Conservation (phyloP, 768 basidiomycete species). For the Hygrocybe coccinea region DNA sequence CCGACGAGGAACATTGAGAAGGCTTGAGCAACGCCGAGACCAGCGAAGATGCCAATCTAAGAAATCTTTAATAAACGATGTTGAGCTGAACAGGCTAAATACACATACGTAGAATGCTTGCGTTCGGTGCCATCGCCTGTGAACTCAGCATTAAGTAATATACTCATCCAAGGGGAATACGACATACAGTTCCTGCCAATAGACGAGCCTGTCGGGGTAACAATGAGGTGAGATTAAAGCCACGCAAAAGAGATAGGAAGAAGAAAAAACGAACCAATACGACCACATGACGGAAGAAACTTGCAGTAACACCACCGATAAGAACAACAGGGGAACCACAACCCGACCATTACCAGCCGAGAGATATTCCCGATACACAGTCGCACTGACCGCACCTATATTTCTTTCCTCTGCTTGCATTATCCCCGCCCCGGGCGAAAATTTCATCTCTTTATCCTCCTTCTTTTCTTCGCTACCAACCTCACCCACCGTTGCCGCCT, state of each 20-base stretch:
- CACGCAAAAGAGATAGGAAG: neutral
- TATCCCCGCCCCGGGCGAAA: conserved; percentile 44
- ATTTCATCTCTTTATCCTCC: conserved; percentile 32
- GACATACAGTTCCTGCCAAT: conserved; percentile 69
- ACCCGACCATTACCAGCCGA: conserved; percentile 62
- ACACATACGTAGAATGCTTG: conserved; percentile 66
- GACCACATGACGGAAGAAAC: conserved; percentile 64
- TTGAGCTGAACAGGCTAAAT: neutral
- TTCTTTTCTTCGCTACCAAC: conserved; percentile 35
- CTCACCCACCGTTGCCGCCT: conserved; percentile 9
- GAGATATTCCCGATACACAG: conserved; percentile 59
- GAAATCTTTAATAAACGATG: neutral
- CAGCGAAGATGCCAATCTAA: conserved; percentile 16
- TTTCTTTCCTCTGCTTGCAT: conserved; percentile 87
- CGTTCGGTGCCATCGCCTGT: conserved; percentile 50
- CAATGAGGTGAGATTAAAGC: conserved; percentile 2
- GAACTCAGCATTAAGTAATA: conserved; percentile 12
- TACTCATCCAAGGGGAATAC: too few relatives aligned
- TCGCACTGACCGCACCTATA: conserved; percentile 58
- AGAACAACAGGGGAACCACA: conserved; percentile 60
- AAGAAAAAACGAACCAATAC: conserved; percentile 52
- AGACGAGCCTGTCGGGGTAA: conserved; percentile 77
- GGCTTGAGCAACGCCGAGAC: conserved; percentile 10
- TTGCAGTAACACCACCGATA: conserved; percentile 63
- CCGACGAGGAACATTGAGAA: conserved; percentile 12